A percentile compares a stretch with the other conserved stretches of the same genome.
Conservation (phyloP, 1,139 yeast species). For the Geotrichum fermentans region DNA sequence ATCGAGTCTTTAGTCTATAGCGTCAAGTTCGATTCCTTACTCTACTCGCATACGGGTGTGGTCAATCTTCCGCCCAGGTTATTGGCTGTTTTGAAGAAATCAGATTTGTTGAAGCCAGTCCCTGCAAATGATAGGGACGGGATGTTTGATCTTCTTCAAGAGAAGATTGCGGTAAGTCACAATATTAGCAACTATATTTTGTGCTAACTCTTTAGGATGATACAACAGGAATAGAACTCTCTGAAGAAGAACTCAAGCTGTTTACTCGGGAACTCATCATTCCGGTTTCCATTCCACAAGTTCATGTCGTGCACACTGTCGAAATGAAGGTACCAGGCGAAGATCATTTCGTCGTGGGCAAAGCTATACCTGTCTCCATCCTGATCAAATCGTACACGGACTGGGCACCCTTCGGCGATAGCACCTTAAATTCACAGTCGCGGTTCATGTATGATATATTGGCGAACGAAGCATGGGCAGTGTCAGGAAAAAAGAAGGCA, state of each 20-base stretch:
- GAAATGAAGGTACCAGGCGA: constrained; percentile 27
- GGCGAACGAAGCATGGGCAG: constrained; percentile 50
- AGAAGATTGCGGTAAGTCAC: constrained; percentile 8
- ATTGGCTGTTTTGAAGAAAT: not conserved
- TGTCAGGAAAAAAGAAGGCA: constrained; percentile 59
- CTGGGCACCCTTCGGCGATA: constrained; percentile 39
- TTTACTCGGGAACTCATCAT: constrained; percentile 26
- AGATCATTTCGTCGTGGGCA: constrained; percentile 44
- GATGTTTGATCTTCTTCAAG: constrained; percentile 5
- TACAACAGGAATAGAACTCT: constrained; percentile 9
- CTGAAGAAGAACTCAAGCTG: constrained; percentile 11
- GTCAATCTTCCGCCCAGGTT: constrained; percentile 7
- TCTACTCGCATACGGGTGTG: constrained; percentile 25
- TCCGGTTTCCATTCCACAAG: constrained; percentile 31
- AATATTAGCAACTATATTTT: too few relatives aligned
- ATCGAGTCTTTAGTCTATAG: constrained; percentile 12
- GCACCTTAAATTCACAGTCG: constrained; percentile 5
- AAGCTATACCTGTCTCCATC: constrained; percentile 49
- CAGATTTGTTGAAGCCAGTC: constrained; percentile 7
- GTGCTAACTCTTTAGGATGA: too few relatives aligned
- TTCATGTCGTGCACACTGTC: constrained; percentile 30
- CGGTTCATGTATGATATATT: constrained; percentile 41
- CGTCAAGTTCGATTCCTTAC: constrained; percentile 12
- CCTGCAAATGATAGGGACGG: constrained; percentile 4
- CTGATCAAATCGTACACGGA: constrained; percentile 44